A percentile compares a stretch with the other conserved stretches of the same genome.
Conservation (phyloP, 225 moss, liverwort and hornwort genomes). For the Polytrichum commune region DNA sequence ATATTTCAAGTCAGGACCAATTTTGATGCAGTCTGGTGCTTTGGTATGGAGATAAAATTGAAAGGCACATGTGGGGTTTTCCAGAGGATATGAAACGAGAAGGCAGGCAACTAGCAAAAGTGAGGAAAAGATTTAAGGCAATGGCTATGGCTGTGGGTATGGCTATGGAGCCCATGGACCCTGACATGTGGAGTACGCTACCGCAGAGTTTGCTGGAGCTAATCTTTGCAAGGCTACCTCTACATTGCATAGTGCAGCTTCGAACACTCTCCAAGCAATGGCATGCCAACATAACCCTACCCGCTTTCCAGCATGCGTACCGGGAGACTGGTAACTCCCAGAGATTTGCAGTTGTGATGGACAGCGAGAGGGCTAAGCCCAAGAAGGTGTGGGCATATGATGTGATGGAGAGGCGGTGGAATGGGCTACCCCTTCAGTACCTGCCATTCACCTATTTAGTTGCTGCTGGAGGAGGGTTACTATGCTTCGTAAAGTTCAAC, state of each 20-base stretch:
- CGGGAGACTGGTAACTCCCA: conserved; percentile 6
- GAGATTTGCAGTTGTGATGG: conserved; percentile 31
- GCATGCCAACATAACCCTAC: conserved; percentile 23
- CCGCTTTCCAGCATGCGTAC: conserved; percentile 21
- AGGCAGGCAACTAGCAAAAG: too few species aligned
- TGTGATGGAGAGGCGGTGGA: conserved; percentile 15
- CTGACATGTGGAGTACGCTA: conserved; percentile 30
- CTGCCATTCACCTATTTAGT: conserved; percentile 37
- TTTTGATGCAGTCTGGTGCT: too few species aligned
- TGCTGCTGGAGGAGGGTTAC: conserved; percentile 43
- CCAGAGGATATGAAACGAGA: too few species aligned
- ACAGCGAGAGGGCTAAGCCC: conserved; percentile 19
- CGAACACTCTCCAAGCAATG: conserved; percentile 32
- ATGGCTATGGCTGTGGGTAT: too few species aligned
- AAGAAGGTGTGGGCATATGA: conserved; percentile 36
- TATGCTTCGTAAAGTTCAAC: conserved; percentile 33
- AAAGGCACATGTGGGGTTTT: too few species aligned
- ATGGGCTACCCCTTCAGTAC: conserved; percentile 22
- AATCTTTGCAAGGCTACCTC: conserved; percentile 39
- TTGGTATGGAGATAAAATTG: too few species aligned
- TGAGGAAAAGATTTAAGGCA: too few species aligned
- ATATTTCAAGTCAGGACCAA: too few species aligned
- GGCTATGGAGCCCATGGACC: conserved; percentile 28
- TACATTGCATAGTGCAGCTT: conserved; percentile 30
- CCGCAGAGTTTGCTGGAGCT: conserved; percentile 25